Conservation (phyloP, 2,329 filamentous ascomycete genomes). For the Cordyceps cateniannulata region DNA sequence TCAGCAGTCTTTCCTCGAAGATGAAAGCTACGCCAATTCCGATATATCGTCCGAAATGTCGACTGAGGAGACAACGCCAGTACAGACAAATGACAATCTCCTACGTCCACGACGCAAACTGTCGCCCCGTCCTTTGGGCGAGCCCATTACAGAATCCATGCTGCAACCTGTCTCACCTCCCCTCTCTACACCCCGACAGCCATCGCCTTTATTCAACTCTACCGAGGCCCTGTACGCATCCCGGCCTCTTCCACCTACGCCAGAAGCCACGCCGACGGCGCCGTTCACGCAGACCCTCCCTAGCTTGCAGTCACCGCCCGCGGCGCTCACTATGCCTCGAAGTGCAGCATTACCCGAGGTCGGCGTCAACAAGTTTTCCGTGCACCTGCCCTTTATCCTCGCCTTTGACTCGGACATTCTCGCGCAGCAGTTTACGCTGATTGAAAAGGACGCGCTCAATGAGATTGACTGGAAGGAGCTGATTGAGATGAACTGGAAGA, state of each 20-base stretch:
- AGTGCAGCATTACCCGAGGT: conserved; percentile 22
- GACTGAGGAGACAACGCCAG: conserved; percentile 36
- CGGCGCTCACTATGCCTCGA: conserved; percentile 26
- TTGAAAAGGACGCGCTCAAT: conserved; percentile 79
- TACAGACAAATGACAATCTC: conserved; percentile 11
- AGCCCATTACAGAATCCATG: conserved; percentile 11
- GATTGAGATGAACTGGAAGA: conserved; percentile 77
- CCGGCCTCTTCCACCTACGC: conserved; percentile 43
- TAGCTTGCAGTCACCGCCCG: background rate
- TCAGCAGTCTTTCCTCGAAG: conserved; percentile 40
- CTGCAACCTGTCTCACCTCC: conserved; percentile 9
- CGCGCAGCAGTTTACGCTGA: conserved; percentile 77
- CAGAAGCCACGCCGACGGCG: conserved; percentile 41
- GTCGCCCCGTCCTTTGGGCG: conserved; percentile 30
- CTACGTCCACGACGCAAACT: conserved; percentile 19
- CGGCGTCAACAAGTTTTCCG: conserved; percentile 34
- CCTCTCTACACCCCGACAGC: conserved; percentile 10
- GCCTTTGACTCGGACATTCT: conserved; percentile 74
- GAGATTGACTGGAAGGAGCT: conserved; percentile 87
- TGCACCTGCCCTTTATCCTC: conserved; percentile 72
- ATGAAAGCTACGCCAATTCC: conserved; percentile 46
- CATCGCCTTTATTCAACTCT: background rate
- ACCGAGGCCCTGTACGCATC: conserved; percentile 6
- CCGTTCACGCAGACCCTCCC: conserved; percentile 26
- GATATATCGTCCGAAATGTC: conserved; percentile 61